These are phyloP conservation scores for Chrysopogon serrulatus DNA, from an alignment of 176 grass and related monocot species.

Conservation along the genomic window DNA sequence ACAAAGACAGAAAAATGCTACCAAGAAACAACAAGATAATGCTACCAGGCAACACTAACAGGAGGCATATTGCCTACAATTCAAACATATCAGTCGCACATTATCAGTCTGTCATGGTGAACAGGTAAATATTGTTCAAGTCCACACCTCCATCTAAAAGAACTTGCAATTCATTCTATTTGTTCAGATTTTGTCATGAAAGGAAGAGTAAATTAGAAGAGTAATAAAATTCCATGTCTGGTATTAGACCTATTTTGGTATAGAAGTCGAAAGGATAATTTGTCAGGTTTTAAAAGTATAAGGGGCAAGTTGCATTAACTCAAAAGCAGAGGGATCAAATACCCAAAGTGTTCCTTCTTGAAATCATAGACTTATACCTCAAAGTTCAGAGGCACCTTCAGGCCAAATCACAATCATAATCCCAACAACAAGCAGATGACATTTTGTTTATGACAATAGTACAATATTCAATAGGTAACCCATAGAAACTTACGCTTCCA, in stretches of 20 bases:
- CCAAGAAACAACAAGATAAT: background rate
- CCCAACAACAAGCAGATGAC: background rate
- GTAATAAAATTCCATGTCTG: background rate
- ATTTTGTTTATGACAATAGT: conserved; percentile 6
- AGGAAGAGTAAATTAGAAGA: background rate
- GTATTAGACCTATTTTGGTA: background rate
- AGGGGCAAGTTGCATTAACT: background rate
- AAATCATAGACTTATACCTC: background rate
- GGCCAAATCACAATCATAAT: background rate
- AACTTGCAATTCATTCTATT: background rate
- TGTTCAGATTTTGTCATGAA: background rate
- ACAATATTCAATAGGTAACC: background rate
- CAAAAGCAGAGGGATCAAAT: background rate
- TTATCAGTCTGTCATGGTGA: background rate
- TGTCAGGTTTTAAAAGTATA: background rate
- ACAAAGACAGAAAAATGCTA: background rate
- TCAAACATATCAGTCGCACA: background rate
- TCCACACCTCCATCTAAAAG: background rate
- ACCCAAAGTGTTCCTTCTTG: background rate
- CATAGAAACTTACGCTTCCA: conserved; percentile 61
- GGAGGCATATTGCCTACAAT: background rate
- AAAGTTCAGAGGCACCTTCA: background rate
- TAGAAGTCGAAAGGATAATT: background rate
- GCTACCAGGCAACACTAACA: background rate
- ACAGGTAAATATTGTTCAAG: background rate